Evolutionary conservation across 495 filamentous ascomycete genomes (phyloP), one percentile per base, ranked within the genome.

Genomic region (Podospora conica): DNA sequence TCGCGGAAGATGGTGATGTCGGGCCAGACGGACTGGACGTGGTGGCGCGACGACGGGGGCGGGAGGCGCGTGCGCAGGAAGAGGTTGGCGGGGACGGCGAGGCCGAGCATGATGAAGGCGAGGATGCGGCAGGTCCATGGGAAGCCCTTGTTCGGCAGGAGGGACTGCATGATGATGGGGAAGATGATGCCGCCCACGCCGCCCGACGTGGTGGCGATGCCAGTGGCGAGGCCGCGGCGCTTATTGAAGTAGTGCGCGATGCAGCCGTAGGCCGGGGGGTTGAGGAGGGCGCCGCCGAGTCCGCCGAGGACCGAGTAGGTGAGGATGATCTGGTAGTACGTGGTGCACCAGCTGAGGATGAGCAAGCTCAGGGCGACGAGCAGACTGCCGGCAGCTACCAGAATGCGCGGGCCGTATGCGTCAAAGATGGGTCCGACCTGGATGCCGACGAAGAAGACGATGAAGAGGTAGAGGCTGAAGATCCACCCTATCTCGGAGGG

Each of bases 391-490:
- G 73, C 74, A 15, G 82, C 73, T 0, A 89, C 75, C 24, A 89
- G 72, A n/a, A 76, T 33, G 21, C 85, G 75, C 2, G 86, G 81
- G 0, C 87, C 87, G 63, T 85, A 82, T 3, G 80, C 78, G 69
- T 90, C 88, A 63, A 90, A 90, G 5, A 90, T 68, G n/a, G 88
- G 87, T 3, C 88, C 88, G 53, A 87, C 82, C 69, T 88, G 86
- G 8, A 89, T 83, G 8, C 87, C 88, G 9, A 85, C 77, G 62
- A 88, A 87, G 29, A 88, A 81, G 12, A 86, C 85, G 22, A 88
- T 77, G 65, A 89, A 89, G 25, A 87, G 77, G 29, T 89, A 84
- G 1, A 86, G 71, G 27, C 84, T 84, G 18, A 85, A 83, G 65
- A 90, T 87, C 88, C 87, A 89, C 56, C 87, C 86, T 25, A 89